These are phyloP conservation scores for Aureoboletus auriporus DNA, from an alignment of 768 basidiomycete genomes.

Conservation along the genomic window DNA sequence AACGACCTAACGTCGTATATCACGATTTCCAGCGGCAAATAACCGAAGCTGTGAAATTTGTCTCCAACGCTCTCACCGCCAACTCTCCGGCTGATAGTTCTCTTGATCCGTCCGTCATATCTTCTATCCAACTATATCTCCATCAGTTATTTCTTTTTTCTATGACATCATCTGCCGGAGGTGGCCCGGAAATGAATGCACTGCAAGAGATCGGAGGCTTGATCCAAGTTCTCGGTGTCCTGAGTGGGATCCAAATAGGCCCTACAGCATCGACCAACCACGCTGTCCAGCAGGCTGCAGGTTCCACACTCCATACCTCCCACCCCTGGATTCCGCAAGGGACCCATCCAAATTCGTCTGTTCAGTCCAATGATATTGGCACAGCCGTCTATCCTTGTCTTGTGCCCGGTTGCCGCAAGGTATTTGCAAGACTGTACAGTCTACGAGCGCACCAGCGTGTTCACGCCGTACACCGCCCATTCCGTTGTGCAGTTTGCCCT, in stretches of 20 bases:
- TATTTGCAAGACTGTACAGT: conserved; percentile 63
- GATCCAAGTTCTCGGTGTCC: conserved; percentile 77
- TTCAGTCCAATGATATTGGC: conserved; percentile 47
- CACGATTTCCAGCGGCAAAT: conserved; percentile 53
- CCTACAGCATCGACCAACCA: conserved; percentile 32
- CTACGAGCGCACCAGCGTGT: conserved; percentile 69
- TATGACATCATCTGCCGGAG: conserved; percentile 59
- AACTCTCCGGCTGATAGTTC: conserved; percentile 34
- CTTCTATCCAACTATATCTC: conserved; percentile 68
- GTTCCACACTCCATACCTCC: conserved; percentile 32
- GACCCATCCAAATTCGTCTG: conserved; percentile 18
- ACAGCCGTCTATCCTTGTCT: conserved; percentile 81
- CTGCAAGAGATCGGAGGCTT: conserved; percentile 78
- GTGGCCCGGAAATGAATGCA: conserved; percentile 49
- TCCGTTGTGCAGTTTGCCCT: conserved; percentile 59
- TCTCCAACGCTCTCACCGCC: conserved; percentile 47
- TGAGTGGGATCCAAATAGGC: conserved; percentile 71
- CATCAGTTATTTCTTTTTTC: conserved; percentile 79
- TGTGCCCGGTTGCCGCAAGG: conserved; percentile 60
- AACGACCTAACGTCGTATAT: conserved; percentile 44
- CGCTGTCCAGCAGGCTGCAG: conserved; percentile 18
- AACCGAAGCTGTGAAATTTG: conserved; percentile 54
- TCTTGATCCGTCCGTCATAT: conserved; percentile 54
- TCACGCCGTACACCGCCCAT: conserved; percentile 63
- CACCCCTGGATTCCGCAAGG: conserved; percentile 29